Evolutionary conservation across 352 stramenopile species (phyloP).

Genomic region (Globisporangium solare): DNA sequence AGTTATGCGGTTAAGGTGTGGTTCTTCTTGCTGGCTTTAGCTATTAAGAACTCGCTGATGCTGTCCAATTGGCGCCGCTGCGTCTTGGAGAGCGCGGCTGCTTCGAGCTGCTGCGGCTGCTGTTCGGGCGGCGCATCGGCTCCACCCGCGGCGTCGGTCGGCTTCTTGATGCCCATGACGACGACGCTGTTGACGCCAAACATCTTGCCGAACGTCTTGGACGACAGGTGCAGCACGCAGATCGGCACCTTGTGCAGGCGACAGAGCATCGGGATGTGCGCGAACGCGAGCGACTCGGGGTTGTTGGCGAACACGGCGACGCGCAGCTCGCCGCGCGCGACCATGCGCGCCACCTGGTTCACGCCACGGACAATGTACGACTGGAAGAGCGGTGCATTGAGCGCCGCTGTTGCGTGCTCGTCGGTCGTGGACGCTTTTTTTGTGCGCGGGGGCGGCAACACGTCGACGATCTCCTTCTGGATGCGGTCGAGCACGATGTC

Average conservation of each 20-base stretch:
- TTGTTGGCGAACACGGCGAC: slow-evolving; percentile 73
- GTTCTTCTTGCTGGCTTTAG: slow-evolving; percentile 57
- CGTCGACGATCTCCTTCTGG: slow-evolving; percentile 49
- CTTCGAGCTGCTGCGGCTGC: not conserved
- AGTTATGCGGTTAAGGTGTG: slow-evolving; percentile 13
- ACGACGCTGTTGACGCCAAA: slow-evolving; percentile 56
- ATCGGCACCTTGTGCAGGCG: slow-evolving; percentile 59
- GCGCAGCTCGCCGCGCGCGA: slow-evolving; percentile 34
- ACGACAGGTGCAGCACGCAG: slow-evolving; percentile 69
- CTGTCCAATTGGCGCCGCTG: slow-evolving; percentile 46
- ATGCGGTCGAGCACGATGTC: slow-evolving; percentile 78
- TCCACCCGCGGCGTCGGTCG: not conserved
- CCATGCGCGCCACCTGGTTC: slow-evolving; percentile 49
- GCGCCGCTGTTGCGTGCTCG: not conserved
- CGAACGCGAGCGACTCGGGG: slow-evolving; percentile 47
- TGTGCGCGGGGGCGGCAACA: not conserved
- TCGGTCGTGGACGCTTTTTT: too few relatives aligned
- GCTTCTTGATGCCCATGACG: slow-evolving; percentile 41
- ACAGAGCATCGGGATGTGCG: slow-evolving; percentile 65
- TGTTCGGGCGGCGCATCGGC: not conserved
- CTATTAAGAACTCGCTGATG: slow-evolving; percentile 53
- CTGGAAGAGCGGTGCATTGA: slow-evolving; percentile 12
- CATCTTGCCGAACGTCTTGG: slow-evolving; percentile 49
- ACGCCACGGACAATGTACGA: slow-evolving; percentile 39
- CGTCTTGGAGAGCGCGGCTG: slow-evolving; percentile 13